Percentiles rank a stretch among this genome's conserved stretches.
These are phyloP conservation scores for Monascus purpureus DNA, from an alignment of 495 filamentous ascomycete species.

Conservation along the genomic window DNA sequence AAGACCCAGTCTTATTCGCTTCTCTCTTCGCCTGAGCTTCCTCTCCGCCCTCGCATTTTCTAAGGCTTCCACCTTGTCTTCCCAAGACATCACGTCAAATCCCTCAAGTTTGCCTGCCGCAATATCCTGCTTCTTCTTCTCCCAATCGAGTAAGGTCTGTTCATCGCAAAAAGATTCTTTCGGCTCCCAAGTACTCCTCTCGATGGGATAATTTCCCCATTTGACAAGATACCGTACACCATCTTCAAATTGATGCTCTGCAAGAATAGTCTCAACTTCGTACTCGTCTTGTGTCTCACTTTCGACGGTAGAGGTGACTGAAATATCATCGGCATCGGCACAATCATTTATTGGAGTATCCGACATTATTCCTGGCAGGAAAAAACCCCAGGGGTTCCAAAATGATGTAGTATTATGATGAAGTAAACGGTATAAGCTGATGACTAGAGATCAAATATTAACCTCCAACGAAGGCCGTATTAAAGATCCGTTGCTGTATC, in stretches of 20 bases:
- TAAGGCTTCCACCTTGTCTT: constrained; percentile 14
- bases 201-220: constrained; percentile 49
- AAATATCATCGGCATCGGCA: constrained; percentile 43
- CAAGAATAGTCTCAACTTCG: constrained; percentile 30
- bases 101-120: constrained; percentile 17
- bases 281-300: constrained; percentile 28
- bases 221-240: constrained; percentile 43
- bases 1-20: constrained; percentile 22
- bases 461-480: too few species aligned
- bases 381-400: too few species aligned
- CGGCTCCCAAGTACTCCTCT: constrained; percentile 53
- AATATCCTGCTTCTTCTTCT: constrained; percentile 32
- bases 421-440: too few species aligned
- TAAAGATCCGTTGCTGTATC: too few species aligned
- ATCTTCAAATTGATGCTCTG: constrained; percentile 29
- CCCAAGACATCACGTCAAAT: constrained; percentile 37
- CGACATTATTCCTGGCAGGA: too few species aligned
- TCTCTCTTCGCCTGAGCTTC: constrained; percentile 33
- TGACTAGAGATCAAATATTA: too few species aligned
- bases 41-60: constrained; percentile 21
- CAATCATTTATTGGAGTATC: too few species aligned
- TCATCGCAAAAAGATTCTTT: constrained; percentile 34
- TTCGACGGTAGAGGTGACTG: constrained; percentile 42
- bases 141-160: constrained; percentile 38
- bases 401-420: too few species aligned